Base-by-base conservation (phyloP, 2,329 filamentous ascomycete genomes). In the Cercospora beticola region DNA sequence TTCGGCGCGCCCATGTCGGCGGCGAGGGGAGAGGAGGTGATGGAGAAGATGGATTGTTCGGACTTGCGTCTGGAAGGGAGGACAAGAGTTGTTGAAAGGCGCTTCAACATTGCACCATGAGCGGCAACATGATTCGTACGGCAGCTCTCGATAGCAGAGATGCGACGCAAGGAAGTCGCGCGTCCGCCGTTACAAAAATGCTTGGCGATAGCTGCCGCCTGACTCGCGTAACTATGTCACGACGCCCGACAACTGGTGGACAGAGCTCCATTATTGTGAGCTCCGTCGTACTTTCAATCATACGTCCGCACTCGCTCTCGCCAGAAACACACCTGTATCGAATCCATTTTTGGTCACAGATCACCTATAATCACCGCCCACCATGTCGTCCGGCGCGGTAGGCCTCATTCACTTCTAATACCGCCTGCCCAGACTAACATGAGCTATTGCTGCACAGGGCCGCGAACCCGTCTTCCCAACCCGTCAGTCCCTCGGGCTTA, bases 391-490 rank as follows among this genome's bases (percentile, higher is more conserved):
- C 43, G 73, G 71, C 66, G 73, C 74, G 65, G 74, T 74, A 73
- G 60, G 49, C 23, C 33, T 28, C n/a, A n/a, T 40, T 46, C 52
- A 49, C 23, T 26, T 14, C 12, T 40, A 26, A n/a, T 7, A 33
- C 33, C 40, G 40, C 60, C 21, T 14, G n/a, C 28, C 58, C 31
- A 36, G 18, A 54, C 49, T 54, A 14, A 54, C 26, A 16, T 28
- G 23, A 54, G 23, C 12, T 54, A 26, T 28, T 28, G 49, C 23
- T 54, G 49, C 23, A 7, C 14, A 97, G 94, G 93, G 94, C 81
- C 89, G 95, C 81, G 95, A 99, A 84, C 87, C 94, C 78, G 94
- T 99, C 83, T 99, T 99, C 83, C 92, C 95, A 77, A 99, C 95
- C 79, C 92, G 95, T 78, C 95, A 99, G 86, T 97, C 93, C 81